A percentile compares a stretch with the other conserved stretches of the same genome.
Conservation (phyloP, 176 grass and related monocot genomes). For the Typha latifolia region DNA sequence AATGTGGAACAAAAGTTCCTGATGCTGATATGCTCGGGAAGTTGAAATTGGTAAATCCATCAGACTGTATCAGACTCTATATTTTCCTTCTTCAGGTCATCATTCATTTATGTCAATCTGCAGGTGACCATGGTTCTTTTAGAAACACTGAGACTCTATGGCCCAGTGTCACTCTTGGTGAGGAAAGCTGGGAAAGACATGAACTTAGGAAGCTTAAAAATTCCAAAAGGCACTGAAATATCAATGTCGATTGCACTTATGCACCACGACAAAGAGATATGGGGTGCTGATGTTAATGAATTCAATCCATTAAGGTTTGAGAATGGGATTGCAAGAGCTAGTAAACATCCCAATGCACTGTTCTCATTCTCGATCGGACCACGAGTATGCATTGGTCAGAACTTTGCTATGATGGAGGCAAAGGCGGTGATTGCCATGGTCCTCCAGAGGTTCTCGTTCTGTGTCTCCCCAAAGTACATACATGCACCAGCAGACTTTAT, state of each 20-base stretch:
- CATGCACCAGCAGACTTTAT: slow-evolving; percentile 30
- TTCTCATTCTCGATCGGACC: slow-evolving; percentile 38
- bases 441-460: slow-evolving; percentile 39
- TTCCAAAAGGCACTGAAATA: slow-evolving; percentile 10
- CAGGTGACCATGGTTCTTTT: slow-evolving; percentile 46
- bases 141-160: slow-evolving; percentile 29
- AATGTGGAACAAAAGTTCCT: slow-evolving; percentile 24
- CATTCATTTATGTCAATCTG: background rate
- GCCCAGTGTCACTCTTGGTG: background rate
- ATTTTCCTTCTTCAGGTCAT: background rate
- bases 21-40: slow-evolving; percentile 33
- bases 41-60: slow-evolving; percentile 26
- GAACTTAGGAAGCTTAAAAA: slow-evolving; percentile 6
- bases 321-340: slow-evolving; percentile 28
- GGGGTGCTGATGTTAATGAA: slow-evolving; percentile 33
- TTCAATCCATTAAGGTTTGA: slow-evolving; percentile 37
- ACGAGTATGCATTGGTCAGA: slow-evolving; percentile 46
- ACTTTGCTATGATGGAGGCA: slow-evolving; percentile 42
- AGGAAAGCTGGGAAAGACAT: background rate
- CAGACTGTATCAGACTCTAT: background rate
- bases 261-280: slow-evolving; percentile 42
- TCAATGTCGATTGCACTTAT: slow-evolving; percentile 17
- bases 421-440: slow-evolving; percentile 41
- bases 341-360: slow-evolving; percentile 35
- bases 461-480: slow-evolving; percentile 30